Evolutionary conservation across 139 green algal species (phyloP).

Genomic region (Coelastrella sp.): DNA sequence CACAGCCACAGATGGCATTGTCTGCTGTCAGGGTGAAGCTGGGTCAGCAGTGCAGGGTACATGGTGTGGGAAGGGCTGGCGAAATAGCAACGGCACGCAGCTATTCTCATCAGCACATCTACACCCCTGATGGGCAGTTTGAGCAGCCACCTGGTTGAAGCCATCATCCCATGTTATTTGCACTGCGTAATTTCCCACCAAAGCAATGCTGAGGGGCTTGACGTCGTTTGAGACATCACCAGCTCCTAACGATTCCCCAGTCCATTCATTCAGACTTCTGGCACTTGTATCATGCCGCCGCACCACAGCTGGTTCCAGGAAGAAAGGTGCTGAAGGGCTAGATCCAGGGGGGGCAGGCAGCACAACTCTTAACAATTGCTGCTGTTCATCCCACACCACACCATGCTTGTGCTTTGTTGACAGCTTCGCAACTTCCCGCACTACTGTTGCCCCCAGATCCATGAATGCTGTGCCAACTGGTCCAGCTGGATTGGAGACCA

Average conservation of each 20-base stretch:
- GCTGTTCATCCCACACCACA: slow-evolving; percentile 61
- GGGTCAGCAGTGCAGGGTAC: too few relatives aligned
- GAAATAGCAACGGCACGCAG: not conserved
- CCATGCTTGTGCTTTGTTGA: slow-evolving; percentile 48
- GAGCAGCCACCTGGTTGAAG: slow-evolving; percentile 83
- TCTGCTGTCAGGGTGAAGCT: too few relatives aligned
- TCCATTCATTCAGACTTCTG: slow-evolving; percentile 90
- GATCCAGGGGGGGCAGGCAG: not conserved
- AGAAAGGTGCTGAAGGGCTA: slow-evolving; percentile 72
- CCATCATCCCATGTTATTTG: slow-evolving; percentile 89
- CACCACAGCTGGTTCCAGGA: slow-evolving; percentile 81
- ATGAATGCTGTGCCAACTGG: slow-evolving; percentile 77
- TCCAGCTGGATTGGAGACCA: slow-evolving; percentile 85
- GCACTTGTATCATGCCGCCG: slow-evolving; percentile 92
- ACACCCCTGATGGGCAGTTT: not conserved
- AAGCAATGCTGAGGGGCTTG: slow-evolving; percentile 71
- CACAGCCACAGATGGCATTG: too few relatives aligned
- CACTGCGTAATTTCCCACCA: slow-evolving; percentile 98
- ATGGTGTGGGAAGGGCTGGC: too few relatives aligned
- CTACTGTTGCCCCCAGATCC: slow-evolving; percentile 92
- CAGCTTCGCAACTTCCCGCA: slow-evolving; percentile 93
- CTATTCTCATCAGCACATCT: not conserved
- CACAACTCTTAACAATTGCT: slow-evolving; percentile 34
- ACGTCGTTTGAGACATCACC: slow-evolving; percentile 81
- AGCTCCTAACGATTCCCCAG: slow-evolving; percentile 60